These are phyloP conservation scores for Fusarium coicis DNA, from an alignment of 2,329 filamentous ascomycete genomes.

Conservation along the genomic window DNA sequence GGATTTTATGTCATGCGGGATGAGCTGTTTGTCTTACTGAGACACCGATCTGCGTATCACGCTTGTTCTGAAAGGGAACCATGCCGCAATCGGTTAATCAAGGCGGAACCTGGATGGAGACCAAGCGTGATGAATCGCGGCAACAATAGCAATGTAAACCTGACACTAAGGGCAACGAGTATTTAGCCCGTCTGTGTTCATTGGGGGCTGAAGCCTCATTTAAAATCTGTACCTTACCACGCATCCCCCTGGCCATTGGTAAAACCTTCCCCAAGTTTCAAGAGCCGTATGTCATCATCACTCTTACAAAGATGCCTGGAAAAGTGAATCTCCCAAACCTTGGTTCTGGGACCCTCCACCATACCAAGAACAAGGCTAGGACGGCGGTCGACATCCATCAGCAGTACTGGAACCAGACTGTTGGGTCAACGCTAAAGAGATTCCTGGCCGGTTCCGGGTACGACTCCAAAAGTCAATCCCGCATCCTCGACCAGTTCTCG, in stretches of 20 bases:
- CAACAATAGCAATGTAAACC: too few species aligned
- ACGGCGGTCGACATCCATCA: neutral
- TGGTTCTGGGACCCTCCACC: neutral
- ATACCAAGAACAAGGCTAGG: neutral
- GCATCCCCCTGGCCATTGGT: too few species aligned
- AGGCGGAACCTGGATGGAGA: too few species aligned
- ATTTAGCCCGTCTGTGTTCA: too few species aligned
- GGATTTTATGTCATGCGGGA: neutral
- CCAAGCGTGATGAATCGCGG: too few species aligned
- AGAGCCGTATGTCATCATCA: too few species aligned
- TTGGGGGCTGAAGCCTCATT: too few species aligned
- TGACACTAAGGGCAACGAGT: too few species aligned
- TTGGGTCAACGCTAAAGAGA: neutral
- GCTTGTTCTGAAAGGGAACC: neutral
- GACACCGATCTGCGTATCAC: neutral
- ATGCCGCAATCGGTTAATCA: neutral
- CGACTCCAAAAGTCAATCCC: neutral
- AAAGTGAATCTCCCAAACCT: neutral
- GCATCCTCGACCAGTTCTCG: neutral
- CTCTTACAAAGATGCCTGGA: neutral
- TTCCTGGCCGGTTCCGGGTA: neutral
- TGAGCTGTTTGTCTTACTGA: neutral
- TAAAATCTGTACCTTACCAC: too few species aligned
- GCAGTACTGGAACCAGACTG: conserved; percentile 3
- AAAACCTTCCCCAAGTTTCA: too few species aligned